Conservation (phyloP, 345 rosid species). For the Aquilaria yunnanensis region DNA sequence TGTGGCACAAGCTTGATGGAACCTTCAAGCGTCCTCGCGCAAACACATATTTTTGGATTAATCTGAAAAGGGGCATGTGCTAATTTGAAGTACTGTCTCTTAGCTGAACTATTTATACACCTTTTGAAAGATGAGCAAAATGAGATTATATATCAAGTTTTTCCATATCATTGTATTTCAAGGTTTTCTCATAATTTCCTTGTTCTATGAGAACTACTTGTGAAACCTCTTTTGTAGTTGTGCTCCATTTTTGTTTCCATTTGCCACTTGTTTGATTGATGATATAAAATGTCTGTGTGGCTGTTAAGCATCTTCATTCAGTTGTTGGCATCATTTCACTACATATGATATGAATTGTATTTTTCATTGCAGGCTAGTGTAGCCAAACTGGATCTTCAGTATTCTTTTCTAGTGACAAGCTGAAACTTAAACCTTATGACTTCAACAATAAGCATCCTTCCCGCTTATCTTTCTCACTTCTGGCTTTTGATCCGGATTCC, state of each 20-base stretch:
- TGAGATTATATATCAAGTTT: constrained; percentile 86
- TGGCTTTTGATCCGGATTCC: too few relatives aligned
- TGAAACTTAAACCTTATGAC: constrained; percentile 87
- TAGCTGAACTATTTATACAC: constrained; percentile 73
- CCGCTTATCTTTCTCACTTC: constrained; percentile 34
- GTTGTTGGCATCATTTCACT: too few relatives aligned
- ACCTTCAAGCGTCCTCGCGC: constrained; percentile 86
- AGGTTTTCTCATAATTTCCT: not conserved
- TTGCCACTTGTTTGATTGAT: not conserved
- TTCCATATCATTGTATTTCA: constrained; percentile 7
- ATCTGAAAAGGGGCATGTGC: constrained; percentile 74
- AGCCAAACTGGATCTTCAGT: constrained; percentile 86
- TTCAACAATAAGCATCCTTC: constrained; percentile 79
- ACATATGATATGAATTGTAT: not conserved
- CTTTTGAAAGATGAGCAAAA: constrained; percentile 94
- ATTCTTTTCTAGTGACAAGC: constrained; percentile 56
- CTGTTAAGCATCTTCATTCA: too few relatives aligned
- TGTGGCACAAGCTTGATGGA: constrained; percentile 93
- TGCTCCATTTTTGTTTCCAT: too few relatives aligned
- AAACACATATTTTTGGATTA: constrained; percentile 75
- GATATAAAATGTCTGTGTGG: too few relatives aligned
- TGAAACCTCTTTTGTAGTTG: not conserved
- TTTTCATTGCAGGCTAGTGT: constrained; percentile 68
- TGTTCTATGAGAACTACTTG: not conserved
- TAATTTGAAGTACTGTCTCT: constrained; percentile 56